A percentile compares a stretch with the other conserved stretches of the same genome.
Evolutionary conservation across 352 stramenopile genomes (phyloP).

Genomic region (Pythium diclinum): DNA sequence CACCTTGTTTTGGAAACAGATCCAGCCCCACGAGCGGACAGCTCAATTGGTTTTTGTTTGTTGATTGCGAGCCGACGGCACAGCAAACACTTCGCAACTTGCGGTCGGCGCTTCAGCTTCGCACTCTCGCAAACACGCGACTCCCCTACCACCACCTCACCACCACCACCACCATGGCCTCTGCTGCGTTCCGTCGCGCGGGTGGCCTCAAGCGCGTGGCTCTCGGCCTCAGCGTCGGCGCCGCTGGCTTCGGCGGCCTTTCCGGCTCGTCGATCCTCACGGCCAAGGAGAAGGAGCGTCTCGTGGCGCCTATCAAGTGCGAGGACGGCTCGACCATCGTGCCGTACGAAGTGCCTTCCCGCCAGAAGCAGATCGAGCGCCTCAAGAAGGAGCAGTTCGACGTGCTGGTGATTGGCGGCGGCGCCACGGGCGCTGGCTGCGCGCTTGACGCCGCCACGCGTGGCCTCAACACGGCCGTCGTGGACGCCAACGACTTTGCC

Average conservation of each 20-base stretch:
- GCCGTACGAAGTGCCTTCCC: constrained; percentile 78
- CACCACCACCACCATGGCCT: constrained; percentile 39
- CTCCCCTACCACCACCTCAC: constrained; percentile 20
- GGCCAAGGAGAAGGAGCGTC: constrained; percentile 69
- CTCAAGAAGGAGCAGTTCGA: constrained; percentile 92
- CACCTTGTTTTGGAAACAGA: constrained; percentile 24
- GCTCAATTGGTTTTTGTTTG: background rate
- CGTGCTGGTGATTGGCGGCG: constrained; percentile 92
- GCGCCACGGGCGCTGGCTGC: constrained; percentile 90
- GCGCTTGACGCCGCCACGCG: constrained; percentile 89
- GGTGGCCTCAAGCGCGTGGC: constrained; percentile 43
- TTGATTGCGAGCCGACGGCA: constrained; percentile 4
- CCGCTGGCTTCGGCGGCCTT: constrained; percentile 46
- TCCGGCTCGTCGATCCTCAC: constrained; percentile 59
- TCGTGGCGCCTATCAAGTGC: constrained; percentile 78
- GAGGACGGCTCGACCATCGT: constrained; percentile 82
- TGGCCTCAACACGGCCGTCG: constrained; percentile 90
- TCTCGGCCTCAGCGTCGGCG: constrained; percentile 49
- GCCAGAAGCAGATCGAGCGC: constrained; percentile 59
- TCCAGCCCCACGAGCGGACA: constrained; percentile 2
- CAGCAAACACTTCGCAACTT: constrained; percentile 26
- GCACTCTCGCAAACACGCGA: background rate
- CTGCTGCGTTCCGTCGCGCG: constrained; percentile 52
- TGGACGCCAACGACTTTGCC: constrained; percentile 92
- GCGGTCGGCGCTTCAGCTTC: constrained; percentile 15